Conservation (phyloP, 495 filamentous ascomycete genomes). For the Penicillium riverlandense region DNA sequence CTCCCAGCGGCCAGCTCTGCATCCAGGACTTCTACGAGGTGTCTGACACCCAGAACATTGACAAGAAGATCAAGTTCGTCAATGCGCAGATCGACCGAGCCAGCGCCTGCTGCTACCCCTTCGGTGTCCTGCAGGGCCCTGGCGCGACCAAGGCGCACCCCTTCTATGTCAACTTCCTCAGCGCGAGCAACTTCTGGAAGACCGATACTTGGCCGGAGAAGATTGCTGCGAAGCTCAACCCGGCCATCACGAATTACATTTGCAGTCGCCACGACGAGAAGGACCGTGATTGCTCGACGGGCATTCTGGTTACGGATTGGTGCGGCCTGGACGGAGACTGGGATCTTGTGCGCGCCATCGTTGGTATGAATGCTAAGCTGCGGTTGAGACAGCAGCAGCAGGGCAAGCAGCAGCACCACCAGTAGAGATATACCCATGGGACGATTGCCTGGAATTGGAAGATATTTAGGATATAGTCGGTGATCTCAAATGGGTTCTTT, state of each 20-base stretch:
- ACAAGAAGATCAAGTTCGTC: conserved; percentile 69
- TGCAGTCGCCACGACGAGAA: conserved; percentile 57
- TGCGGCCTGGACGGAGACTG: conserved; percentile 86
- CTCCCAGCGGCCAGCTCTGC: conserved; percentile 66
- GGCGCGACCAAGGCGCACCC: conserved; percentile 43
- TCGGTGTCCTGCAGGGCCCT: conserved; percentile 23
- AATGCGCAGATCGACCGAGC: conserved; percentile 70
- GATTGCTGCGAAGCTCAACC: conserved; percentile 88
- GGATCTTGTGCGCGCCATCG: conserved; percentile 83
- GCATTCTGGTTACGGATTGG: conserved; percentile 90
- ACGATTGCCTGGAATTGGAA: not conserved
- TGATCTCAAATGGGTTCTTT: no score
- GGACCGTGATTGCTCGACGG: conserved; percentile 73
- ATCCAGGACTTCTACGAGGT: conserved; percentile 98
- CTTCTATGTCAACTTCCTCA: conserved; percentile 87
- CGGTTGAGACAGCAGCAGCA: conserved; percentile 37
- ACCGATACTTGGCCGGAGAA: conserved; percentile 86
- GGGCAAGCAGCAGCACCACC: not conserved
- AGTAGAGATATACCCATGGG: not conserved
- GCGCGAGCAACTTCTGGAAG: conserved; percentile 89
- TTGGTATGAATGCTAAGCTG: conserved; percentile 83
- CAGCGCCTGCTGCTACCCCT: conserved; percentile 40
- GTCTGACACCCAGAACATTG: conserved; percentile 62
- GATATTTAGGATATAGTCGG: no score
- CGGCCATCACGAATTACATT: conserved; percentile 74